These are phyloP conservation scores for Shiraia sp. DNA, from an alignment of 2,329 filamentous ascomycete genomes.

Conservation along the genomic window DNA sequence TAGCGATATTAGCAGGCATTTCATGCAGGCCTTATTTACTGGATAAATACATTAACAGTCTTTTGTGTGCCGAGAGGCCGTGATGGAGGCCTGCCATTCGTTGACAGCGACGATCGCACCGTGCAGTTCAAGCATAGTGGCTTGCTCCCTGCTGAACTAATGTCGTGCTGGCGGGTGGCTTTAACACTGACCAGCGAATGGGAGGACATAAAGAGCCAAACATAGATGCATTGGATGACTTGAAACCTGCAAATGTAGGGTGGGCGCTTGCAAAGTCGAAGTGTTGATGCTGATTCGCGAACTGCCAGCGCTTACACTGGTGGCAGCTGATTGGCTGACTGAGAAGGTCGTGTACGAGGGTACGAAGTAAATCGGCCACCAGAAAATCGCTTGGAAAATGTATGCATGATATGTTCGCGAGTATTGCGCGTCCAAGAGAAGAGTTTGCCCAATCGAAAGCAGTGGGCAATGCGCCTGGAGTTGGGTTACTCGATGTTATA, in stretches of 20 bases:
- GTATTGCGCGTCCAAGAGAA: no score
- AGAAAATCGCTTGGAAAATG: no score
- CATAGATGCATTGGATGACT: constrained; percentile 20
- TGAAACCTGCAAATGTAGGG: constrained; percentile 26
- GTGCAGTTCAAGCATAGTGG: constrained; percentile 9
- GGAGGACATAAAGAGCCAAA: constrained; percentile 9
- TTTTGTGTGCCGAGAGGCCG: constrained; percentile 6
- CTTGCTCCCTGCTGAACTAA: constrained; percentile 9
- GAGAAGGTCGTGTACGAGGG: background rate
- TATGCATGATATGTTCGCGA: no score
- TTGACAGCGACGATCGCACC: constrained; percentile 6
- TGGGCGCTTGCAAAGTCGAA: constrained; percentile 29
- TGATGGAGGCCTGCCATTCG: constrained; percentile 5
- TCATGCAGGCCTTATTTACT: constrained; percentile 6
- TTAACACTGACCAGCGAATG: constrained; percentile 16
- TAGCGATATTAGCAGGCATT: constrained; percentile 19
- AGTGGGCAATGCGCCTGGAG: no score
- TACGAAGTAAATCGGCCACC: no score
- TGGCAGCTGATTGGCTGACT: constrained; percentile 15
- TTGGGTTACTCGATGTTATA: no score
- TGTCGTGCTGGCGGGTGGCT: constrained; percentile 3
- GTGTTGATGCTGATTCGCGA: constrained; percentile 28
- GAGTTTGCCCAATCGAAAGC: background rate
- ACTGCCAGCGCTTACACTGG: constrained; percentile 33
- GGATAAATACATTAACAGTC: constrained; percentile 15